Evolutionary conservation across 2,329 filamentous ascomycete genomes (phyloP).

Genomic region (Colletotrichum somersetense): DNA sequence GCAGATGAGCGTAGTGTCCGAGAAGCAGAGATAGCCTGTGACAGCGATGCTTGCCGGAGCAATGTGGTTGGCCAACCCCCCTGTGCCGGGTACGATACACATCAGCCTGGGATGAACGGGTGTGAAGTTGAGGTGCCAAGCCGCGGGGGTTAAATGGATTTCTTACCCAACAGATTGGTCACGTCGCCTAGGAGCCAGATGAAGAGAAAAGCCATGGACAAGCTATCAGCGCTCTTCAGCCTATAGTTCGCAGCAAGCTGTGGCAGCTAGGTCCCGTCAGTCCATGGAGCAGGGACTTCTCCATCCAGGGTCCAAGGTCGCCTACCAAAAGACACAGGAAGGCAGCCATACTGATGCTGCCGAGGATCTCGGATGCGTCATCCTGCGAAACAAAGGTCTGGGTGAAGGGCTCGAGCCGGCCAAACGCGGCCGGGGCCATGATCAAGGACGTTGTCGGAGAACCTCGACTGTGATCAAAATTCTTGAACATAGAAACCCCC

Average conservation of each 20-base stretch:
- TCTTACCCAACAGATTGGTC: constrained; percentile 27
- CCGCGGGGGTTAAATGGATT: background rate
- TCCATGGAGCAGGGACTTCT: too few relatives aligned
- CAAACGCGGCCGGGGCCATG: background rate
- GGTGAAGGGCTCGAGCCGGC: background rate
- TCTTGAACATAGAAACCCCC: too few relatives aligned
- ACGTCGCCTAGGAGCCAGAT: constrained; percentile 28
- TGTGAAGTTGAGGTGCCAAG: too few relatives aligned
- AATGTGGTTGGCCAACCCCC: constrained; percentile 22
- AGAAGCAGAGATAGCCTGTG: constrained; percentile 27
- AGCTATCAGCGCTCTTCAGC: constrained; percentile 28
- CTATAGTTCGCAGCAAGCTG: constrained; percentile 30
- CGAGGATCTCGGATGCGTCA: constrained; percentile 33
- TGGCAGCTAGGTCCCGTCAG: constrained; percentile 12
- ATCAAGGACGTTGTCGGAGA: background rate
- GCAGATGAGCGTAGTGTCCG: constrained; percentile 33
- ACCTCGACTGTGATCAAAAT: background rate
- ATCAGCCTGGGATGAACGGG: background rate
- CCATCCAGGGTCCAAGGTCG: too few relatives aligned
- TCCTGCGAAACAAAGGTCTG: background rate
- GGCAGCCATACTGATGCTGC: constrained; percentile 36
- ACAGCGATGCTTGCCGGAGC: constrained; percentile 29
- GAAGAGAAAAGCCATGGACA: constrained; percentile 34
- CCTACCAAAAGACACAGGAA: constrained; percentile 34
- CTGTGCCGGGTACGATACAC: background rate